Conservation (phyloP, 371 early-diverging fungal species). For the Mortierella sp. region DNA sequence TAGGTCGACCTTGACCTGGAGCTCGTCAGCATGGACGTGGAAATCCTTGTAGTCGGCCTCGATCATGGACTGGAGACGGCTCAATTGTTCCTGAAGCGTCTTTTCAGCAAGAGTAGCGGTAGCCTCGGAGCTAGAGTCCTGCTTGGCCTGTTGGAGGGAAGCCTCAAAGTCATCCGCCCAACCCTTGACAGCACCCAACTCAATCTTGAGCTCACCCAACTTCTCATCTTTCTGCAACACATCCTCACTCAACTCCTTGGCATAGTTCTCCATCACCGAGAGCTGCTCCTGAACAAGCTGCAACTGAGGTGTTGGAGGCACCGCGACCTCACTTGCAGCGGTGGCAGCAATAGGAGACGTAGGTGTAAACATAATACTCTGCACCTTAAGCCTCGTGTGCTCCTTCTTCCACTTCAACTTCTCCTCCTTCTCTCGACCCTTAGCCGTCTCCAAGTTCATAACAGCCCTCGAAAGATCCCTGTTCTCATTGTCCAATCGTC, state of each 20-base stretch:
- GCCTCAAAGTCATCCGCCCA: slow-evolving; percentile 37
- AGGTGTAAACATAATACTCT: slow-evolving; percentile 35
- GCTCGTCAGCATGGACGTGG: slow-evolving; percentile 16
- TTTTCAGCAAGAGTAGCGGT: background rate
- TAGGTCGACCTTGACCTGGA: slow-evolving; percentile 7
- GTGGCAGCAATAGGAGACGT: slow-evolving; percentile 4
- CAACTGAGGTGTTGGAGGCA: background rate
- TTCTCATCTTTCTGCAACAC: slow-evolving; percentile 35
- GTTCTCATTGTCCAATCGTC: slow-evolving; percentile 44
- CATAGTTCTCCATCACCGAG: slow-evolving; percentile 35
- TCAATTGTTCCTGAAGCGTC: slow-evolving; percentile 16
- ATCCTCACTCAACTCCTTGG: slow-evolving; percentile 42
- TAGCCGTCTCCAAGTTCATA: slow-evolving; percentile 34
- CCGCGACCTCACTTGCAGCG: background rate
- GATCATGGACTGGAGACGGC: slow-evolving; percentile 23
- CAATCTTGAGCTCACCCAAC: slow-evolving; percentile 1
- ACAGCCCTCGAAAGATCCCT: slow-evolving; percentile 45
- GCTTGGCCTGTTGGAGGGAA: slow-evolving; percentile 8
- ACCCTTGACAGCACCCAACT: slow-evolving; percentile 13
- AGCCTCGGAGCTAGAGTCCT: background rate
- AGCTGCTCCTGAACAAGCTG: slow-evolving; percentile 14
- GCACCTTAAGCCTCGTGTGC: slow-evolving; percentile 48
- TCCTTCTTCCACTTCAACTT: slow-evolving; percentile 47
- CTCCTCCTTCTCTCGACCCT: slow-evolving; percentile 43
- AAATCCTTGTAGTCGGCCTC: slow-evolving; percentile 36